phyloP scores from a whole-genome alignment of 2,329 filamentous ascomycete genomes.

The Magnaporthiopsis poae region DNA sequence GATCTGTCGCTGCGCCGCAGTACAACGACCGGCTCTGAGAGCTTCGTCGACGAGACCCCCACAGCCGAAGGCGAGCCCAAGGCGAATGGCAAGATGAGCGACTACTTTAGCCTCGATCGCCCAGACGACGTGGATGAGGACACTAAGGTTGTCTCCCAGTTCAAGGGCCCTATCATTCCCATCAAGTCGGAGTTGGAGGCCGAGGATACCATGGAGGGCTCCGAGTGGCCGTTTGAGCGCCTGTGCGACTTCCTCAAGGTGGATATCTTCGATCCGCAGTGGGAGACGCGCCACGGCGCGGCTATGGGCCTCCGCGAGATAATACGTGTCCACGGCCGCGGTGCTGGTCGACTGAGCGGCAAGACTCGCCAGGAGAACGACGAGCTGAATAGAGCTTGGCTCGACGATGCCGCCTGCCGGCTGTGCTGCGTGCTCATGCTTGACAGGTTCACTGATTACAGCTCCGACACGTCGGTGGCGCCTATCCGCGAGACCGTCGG shows the following conservation, averaged over 20 bases:
- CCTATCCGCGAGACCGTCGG: conserved; percentile 92
- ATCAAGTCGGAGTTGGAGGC: conserved; percentile 80
- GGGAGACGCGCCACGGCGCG: conserved; percentile 93
- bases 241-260: conserved; percentile 89
- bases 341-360: conserved; percentile 67
- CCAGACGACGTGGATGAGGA: conserved; percentile 73
- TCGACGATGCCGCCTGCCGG: conserved; percentile 89
- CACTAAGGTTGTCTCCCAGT: conserved; percentile 85
- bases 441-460: conserved; percentile 94
- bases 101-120: conserved; percentile 86
- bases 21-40: conserved; percentile 52
- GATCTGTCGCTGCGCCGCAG: conserved; percentile 65
- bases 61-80: conserved; percentile 41
- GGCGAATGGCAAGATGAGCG: conserved; percentile 56
- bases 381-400: conserved; percentile 68
- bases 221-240: conserved; percentile 87
- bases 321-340: conserved; percentile 78
- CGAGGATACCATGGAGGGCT: conserved; percentile 65
- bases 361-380: conserved; percentile 69
- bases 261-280: conserved; percentile 84
- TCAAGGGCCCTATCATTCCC: conserved; percentile 71
- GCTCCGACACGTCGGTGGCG: conserved; percentile 91
- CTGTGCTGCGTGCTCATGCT: conserved; percentile 94
- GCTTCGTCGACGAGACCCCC: conserved; percentile 50
- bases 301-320: conserved; percentile 91